phyloP scores from a whole-genome alignment of 2,329 filamentous ascomycete genomes.

The Curvularia spicifera region DNA sequence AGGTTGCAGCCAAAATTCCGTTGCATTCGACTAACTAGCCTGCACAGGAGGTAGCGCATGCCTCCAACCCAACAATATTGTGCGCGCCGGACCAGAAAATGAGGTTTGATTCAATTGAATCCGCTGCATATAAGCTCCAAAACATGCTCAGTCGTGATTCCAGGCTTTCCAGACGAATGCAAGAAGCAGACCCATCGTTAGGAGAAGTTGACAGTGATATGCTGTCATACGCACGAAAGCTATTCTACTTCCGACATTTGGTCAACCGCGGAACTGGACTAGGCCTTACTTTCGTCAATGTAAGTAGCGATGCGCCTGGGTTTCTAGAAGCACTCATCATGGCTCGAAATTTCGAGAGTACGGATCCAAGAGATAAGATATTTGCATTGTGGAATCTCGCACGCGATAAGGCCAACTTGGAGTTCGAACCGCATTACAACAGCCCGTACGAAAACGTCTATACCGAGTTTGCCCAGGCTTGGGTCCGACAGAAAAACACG shows the following conservation, averaged over 20 bases:
- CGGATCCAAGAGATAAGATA: conserved; percentile 3
- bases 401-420: background rate
- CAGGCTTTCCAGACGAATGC: background rate
- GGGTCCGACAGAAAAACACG: background rate
- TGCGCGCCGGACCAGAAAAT: background rate
- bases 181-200: background rate
- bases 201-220: background rate
- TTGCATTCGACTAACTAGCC: background rate
- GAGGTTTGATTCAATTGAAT: background rate
- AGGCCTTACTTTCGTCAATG: background rate
- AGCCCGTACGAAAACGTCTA: background rate
- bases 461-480: background rate
- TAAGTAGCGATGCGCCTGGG: background rate
- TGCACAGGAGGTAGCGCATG: background rate
- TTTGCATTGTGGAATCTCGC: conserved; percentile 2
- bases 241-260: conserved; percentile 2
- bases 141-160: background rate
- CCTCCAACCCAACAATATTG: background rate
- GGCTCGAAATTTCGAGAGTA: conserved; percentile 1
- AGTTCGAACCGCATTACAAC: background rate
- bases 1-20: background rate
- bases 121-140: background rate
- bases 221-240: background rate
- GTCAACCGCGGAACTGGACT: background rate
- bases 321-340: conserved; percentile 2